A percentile compares a stretch with the other conserved stretches of the same genome.
Evolutionary conservation across 2,329 filamentous ascomycete species (phyloP).

Genomic region (Coniella lustricola): DNA sequence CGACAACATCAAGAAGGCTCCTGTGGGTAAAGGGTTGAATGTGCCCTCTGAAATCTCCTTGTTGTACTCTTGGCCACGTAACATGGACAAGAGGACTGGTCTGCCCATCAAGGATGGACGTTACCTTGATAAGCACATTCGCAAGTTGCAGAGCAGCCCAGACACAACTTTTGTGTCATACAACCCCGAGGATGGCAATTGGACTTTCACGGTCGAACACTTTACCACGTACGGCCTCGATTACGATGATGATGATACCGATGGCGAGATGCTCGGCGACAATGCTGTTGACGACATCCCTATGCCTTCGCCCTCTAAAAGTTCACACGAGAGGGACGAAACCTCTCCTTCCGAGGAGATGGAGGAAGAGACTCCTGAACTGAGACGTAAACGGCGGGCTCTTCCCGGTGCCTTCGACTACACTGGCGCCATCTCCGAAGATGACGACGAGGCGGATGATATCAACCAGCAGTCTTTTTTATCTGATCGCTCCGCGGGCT

Average conservation of each 20-base stretch:
- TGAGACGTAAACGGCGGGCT: constrained; percentile 39
- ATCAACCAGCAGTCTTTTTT: constrained; percentile 70
- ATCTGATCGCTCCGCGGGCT: constrained; percentile 84
- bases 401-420: constrained; percentile 79
- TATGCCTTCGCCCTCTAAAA: constrained; percentile 18
- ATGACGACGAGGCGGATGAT: constrained; percentile 45
- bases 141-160: constrained; percentile 68
- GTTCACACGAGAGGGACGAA: constrained; percentile 18
- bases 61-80: constrained; percentile 87
- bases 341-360: constrained; percentile 33
- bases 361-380: constrained; percentile 51
- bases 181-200: constrained; percentile 70
- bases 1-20: constrained; percentile 68
- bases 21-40: constrained; percentile 81
- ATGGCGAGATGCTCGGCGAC: constrained; percentile 43
- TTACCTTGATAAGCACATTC: constrained; percentile 72
- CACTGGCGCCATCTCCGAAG: constrained; percentile 46
- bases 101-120: constrained; percentile 53
- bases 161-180: constrained; percentile 82
- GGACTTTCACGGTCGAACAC: constrained; percentile 91
- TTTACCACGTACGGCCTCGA: constrained; percentile 93
- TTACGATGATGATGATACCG: constrained; percentile 66
- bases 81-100: constrained; percentile 47
- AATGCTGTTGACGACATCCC: constrained; percentile 24
- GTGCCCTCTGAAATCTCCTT: constrained; percentile 83